These are phyloP conservation scores for Maudiozyma turicensis DNA, from an alignment of 805 yeast genomes.

Conservation along the genomic window DNA sequence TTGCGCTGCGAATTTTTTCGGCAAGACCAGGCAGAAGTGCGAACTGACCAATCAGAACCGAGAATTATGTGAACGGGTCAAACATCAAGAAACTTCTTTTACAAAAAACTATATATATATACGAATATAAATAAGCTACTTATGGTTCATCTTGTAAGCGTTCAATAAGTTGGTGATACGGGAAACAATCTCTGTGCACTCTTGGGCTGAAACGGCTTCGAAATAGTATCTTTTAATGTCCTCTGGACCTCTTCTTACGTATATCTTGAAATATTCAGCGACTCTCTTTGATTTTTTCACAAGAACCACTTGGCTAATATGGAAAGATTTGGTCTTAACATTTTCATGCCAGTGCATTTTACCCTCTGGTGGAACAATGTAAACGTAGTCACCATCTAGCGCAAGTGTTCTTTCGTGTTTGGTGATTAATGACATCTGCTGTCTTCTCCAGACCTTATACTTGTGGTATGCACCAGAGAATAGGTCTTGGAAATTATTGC, in stretches of 20 bases:
- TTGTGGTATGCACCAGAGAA: constrained; percentile 58
- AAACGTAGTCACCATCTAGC: constrained; percentile 89
- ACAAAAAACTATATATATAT: background rate
- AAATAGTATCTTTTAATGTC: constrained; percentile 79
- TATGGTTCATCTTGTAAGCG: constrained; percentile 40
- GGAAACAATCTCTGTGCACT: constrained; percentile 68
- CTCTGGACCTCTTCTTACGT: constrained; percentile 50
- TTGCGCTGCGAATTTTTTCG: too few species aligned
- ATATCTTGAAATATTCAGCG: constrained; percentile 72
- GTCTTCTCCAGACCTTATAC: constrained; percentile 83
- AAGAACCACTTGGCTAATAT: constrained; percentile 63
- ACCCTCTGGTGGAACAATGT: constrained; percentile 71
- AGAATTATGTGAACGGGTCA: background rate
- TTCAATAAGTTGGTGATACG: constrained; percentile 50
- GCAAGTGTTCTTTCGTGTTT: constrained; percentile 77
- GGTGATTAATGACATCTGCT: constrained; percentile 66
- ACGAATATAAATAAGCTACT: constrained; percentile 6
- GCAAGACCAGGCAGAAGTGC: background rate
- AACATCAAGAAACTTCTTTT: background rate
- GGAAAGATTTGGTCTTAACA: constrained; percentile 80
- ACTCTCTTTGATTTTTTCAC: constrained; percentile 70
- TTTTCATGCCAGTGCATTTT: constrained; percentile 64
- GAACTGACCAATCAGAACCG: background rate
- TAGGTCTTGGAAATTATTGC: constrained; percentile 22
- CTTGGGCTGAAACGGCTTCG: constrained; percentile 55